These are phyloP conservation scores for Crithidia fasciculata DNA, from an alignment of 208 protist genomes.

Conservation along the genomic window DNA sequence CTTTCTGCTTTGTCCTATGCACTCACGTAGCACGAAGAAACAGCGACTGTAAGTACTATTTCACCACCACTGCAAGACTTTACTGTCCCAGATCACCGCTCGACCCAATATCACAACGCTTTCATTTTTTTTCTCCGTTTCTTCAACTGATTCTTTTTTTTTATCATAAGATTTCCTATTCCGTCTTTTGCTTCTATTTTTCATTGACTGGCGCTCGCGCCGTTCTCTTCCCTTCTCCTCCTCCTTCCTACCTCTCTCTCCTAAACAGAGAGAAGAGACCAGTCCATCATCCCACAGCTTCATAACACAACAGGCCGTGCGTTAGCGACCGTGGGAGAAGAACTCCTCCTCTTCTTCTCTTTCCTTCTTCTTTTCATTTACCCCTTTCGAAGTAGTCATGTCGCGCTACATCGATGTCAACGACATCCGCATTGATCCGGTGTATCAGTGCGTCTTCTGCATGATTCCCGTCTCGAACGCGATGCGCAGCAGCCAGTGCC, in stretches of 20 bases:
- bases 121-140: slow-evolving; percentile 2
- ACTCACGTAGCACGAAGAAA: too few relatives aligned
- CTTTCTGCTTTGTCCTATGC: too few relatives aligned
- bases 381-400: background rate
- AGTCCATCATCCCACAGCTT: too few relatives aligned
- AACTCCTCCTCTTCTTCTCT: background rate
- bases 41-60: too few relatives aligned
- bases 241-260: background rate
- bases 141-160: background rate
- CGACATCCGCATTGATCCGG: slow-evolving; percentile 12
- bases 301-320: too few relatives aligned
- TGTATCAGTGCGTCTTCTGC: slow-evolving; percentile 17
- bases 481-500: background rate
- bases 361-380: background rate
- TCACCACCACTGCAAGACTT: too few relatives aligned
- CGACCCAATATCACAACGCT: too few relatives aligned
- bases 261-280: background rate
- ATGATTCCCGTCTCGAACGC: slow-evolving; percentile 12
- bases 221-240: background rate
- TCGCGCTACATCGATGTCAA: slow-evolving; percentile 9
- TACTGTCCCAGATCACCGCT: too few relatives aligned
- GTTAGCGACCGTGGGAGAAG: too few relatives aligned
- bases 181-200: background rate
- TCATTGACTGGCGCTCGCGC: background rate
- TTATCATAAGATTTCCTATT: background rate